Conservation (phyloP, 1,139 yeast genomes). For the Wickerhamiella infanticola region DNA sequence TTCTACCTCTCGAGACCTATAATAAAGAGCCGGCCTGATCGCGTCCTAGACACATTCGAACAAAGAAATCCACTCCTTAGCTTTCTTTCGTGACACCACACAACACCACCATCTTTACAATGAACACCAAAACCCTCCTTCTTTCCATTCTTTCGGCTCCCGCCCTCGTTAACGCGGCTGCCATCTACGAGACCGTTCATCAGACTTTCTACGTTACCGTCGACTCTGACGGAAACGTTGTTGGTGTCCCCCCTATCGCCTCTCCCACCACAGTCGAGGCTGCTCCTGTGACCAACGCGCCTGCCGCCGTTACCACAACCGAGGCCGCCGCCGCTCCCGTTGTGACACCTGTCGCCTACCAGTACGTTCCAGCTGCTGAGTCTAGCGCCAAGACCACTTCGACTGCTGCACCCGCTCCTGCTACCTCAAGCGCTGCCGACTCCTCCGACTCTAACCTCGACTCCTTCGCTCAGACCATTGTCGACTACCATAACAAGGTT, state of each 20-base stretch:
- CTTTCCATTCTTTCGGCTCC: conserved; percentile 8
- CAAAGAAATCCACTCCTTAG: background rate
- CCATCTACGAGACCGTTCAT: conserved; percentile 17
- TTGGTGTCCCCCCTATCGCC: conserved; percentile 8
- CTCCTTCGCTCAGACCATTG: conserved; percentile 18
- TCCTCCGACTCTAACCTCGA: conserved; percentile 5
- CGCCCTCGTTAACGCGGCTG: conserved; percentile 15
- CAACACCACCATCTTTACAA: background rate
- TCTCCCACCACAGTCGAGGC: conserved; percentile 7
- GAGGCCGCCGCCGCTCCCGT: conserved; percentile 3
- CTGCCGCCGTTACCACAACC: conserved; percentile 5
- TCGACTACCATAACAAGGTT: conserved; percentile 50
- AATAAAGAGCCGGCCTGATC: background rate
- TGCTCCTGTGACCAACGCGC: conserved; percentile 3
- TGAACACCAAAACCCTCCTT: background rate
- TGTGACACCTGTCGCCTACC: background rate
- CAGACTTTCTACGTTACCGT: conserved; percentile 18
- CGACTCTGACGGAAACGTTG: conserved; percentile 6
- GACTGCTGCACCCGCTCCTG: conserved; percentile 9
- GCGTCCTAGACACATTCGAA: background rate
- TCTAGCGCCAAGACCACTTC: conserved; percentile 5
- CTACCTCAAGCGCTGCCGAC: conserved; percentile 6
- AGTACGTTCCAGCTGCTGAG: conserved; percentile 1
- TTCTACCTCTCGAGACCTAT: background rate
- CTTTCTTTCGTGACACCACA: background rate